Base-by-base conservation (phyloP, 108 stramenopile species). In the Mediolabrus comicus region DNA sequence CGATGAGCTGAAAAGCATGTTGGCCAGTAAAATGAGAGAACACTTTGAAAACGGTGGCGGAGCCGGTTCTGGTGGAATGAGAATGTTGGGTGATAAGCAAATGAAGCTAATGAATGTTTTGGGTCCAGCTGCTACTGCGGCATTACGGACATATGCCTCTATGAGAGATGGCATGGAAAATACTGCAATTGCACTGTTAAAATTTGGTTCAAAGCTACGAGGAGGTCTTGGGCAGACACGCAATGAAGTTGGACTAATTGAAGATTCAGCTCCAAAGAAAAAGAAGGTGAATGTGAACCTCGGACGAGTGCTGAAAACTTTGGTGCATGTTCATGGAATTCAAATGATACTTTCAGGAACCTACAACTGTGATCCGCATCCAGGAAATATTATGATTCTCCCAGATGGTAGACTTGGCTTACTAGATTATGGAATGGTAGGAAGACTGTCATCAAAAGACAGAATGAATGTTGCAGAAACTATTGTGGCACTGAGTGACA, bases 381-480 rank as follows among this genome's bases (percentile, higher is more conserved):
- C 91, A 12, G 84, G 84, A 12, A 77, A 72, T 54, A 80, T 93
- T 55, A 62, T 93, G 26, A 58, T 90, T 10, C 60, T 90, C 16
- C 67, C 84, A 54, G 78, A 89, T 17, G 93, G 89, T 0, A 72
- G 56, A 22, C 56, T 95, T 4, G 94, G 94, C 8, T 73, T 92
- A 7, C 88, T 95, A 30, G 94, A 95, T 54, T 95, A 90, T 64
- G 94, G 94, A 10, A 89, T 91, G 75, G 80, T 81, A 0, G 80
- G 80, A 4, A 32, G 59, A 28, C 62, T 81, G n/a, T 64, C 74
- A 16, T 0, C 3, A 36, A 33, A 52, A n/a, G 75, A 75, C 53
- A 53, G 80, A 55, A 5, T 71, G 53, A 65, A 29, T 11, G 70
- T 76, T 2, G 80, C 80, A 14, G 49, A 65, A 52, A 76, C 70